Percentiles rank a stretch among this genome's conserved stretches.
Evolutionary conservation across 139 green algal species (phyloP).

Genomic region (Volvox reticuliferus): DNA sequence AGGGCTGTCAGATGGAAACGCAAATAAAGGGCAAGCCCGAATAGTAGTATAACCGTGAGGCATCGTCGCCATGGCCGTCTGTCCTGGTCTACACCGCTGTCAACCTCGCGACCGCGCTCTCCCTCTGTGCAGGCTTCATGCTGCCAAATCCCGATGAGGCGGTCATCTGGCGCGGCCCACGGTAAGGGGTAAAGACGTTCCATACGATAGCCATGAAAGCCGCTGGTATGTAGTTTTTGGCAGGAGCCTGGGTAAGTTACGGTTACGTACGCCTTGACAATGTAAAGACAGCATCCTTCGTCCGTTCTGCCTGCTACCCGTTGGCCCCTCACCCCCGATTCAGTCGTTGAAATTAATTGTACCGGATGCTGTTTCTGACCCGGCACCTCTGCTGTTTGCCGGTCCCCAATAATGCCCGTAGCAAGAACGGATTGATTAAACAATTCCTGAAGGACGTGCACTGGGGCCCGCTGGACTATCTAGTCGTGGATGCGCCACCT

Average conservation of each 20-base stretch:
- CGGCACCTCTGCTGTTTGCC: too few relatives aligned
- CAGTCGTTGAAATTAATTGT: too few relatives aligned
- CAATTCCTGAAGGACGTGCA: constrained; percentile 98
- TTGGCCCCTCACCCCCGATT: too few relatives aligned
- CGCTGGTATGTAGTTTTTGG: too few relatives aligned
- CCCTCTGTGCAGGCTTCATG: constrained; percentile 85
- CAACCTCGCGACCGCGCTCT: background rate
- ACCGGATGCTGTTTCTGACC: too few relatives aligned
- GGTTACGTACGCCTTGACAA: too few relatives aligned
- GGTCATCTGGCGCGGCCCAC: constrained; percentile 96
- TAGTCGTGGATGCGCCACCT: constrained; percentile 97
- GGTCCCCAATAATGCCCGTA: constrained; percentile 17
- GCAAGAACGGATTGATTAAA: constrained; percentile 97
- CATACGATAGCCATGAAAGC: too few relatives aligned
- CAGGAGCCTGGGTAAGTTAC: too few relatives aligned
- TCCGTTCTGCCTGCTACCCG: too few relatives aligned
- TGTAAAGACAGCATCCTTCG: too few relatives aligned
- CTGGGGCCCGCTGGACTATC: constrained; percentile 96
- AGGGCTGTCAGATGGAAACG: background rate
- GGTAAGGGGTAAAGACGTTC: constrained; percentile 47
- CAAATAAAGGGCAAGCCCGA: background rate
- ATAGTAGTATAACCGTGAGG: background rate
- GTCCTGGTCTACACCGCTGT: background rate
- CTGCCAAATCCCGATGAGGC: constrained; percentile 95
- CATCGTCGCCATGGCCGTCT: background rate